Percentiles rank a stretch among this genome's conserved stretches.
Conservation (phyloP, 495 filamentous ascomycete species). For the Parathielavia hyrcaniae region DNA sequence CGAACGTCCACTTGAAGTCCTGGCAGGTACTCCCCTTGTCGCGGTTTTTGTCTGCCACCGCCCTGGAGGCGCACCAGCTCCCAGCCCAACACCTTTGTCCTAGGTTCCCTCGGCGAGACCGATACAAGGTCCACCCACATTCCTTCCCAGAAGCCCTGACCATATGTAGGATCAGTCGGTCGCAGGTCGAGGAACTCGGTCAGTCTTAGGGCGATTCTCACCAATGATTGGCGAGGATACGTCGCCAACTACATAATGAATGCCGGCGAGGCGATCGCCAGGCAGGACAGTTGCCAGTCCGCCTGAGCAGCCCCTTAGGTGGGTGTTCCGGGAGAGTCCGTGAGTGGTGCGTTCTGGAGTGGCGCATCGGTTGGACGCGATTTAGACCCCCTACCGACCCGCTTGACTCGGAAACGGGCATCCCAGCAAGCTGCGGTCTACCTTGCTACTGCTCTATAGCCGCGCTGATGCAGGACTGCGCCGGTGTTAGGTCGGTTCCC, state of each 20-base stretch:
- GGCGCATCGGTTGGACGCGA: background rate
- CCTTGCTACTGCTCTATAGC: slow-evolving; percentile 9
- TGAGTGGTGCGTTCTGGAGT: too few species aligned
- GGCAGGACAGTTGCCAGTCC: background rate
- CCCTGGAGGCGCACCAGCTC: background rate
- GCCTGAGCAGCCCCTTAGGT: background rate
- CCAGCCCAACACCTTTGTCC: background rate
- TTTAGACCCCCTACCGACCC: background rate
- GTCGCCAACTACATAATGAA: background rate
- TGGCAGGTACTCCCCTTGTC: background rate
- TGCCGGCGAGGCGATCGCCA: background rate
- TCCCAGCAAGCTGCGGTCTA: slow-evolving; percentile 2
- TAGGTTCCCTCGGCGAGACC: slow-evolving; percentile 2
- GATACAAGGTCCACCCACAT: background rate
- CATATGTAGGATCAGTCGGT: background rate
- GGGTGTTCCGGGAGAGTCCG: too few species aligned
- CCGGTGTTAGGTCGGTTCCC: slow-evolving; percentile 1
- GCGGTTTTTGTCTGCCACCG: background rate
- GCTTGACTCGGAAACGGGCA: slow-evolving; percentile 1
- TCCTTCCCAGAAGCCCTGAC: background rate
- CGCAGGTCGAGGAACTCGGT: background rate
- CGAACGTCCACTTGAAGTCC: background rate
- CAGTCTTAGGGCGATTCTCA: background rate
- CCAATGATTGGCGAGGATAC: background rate
- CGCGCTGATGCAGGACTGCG: background rate